Evolutionary conservation across 192 early-diverging fungal species (phyloP).

Genomic region (Phycomyces nitens): DNA sequence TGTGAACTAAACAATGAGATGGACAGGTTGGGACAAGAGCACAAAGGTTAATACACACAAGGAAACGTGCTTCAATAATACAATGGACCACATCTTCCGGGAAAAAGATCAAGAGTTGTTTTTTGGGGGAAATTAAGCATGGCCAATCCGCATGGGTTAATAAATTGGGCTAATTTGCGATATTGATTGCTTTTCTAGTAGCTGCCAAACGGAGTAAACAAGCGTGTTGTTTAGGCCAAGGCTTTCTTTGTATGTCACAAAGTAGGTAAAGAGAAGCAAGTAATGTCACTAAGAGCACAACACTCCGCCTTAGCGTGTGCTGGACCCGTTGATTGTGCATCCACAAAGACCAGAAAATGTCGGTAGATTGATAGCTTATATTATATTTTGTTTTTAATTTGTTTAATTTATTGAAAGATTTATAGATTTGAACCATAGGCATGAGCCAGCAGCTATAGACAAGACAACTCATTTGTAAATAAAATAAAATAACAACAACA

Average conservation of each 20-base stretch:
- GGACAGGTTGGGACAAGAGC: too few species aligned
- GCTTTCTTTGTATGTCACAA: too few species aligned
- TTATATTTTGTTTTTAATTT: not conserved
- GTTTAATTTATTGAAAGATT: not conserved
- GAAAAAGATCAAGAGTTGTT: not conserved
- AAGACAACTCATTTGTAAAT: not conserved
- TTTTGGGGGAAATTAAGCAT: not conserved
- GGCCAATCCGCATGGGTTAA: not conserved
- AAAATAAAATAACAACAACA: not conserved
- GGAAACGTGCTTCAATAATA: too few species aligned
- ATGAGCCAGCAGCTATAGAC: not conserved
- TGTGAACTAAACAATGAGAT: too few species aligned
- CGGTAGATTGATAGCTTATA: too few species aligned
- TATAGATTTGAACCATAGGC: not conserved
- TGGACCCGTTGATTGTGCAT: too few species aligned
- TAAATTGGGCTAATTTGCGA: not conserved
- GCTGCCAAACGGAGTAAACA: not conserved
- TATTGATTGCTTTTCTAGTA: not conserved
- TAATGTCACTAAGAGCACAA: not conserved
- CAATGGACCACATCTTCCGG: too few species aligned
- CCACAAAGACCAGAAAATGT: too few species aligned
- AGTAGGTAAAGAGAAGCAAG: not conserved
- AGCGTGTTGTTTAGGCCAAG: not conserved
- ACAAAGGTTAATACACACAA: too few species aligned
- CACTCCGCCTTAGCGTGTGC: too few species aligned